Conservation (phyloP, 805 yeast genomes). For the Myxozyma geophila region DNA sequence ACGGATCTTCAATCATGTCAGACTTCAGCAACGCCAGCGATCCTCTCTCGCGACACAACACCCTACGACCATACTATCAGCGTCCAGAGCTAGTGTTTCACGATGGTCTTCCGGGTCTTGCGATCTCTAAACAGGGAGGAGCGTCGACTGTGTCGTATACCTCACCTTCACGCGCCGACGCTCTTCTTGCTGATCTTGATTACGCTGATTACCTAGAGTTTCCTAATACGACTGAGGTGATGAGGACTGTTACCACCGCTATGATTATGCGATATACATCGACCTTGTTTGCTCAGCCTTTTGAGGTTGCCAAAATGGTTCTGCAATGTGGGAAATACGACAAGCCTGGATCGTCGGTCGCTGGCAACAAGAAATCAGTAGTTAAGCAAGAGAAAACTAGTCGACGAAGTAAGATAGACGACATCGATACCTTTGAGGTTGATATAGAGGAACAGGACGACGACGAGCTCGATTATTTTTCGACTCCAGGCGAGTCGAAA, state of each 20-base stretch:
- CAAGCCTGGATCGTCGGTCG: neutral
- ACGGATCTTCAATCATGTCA: neutral
- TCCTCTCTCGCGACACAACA: constrained; percentile 1
- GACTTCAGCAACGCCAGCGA: neutral
- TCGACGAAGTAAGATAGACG: constrained; percentile 28
- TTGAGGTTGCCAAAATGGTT: constrained; percentile 77
- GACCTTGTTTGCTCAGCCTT: constrained; percentile 79
- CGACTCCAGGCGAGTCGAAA: constrained; percentile 24
- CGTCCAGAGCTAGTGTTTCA: constrained; percentile 34
- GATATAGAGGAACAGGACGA: constrained; percentile 29
- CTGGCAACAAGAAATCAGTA: constrained; percentile 18
- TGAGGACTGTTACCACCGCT: constrained; percentile 28
- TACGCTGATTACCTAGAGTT: constrained; percentile 37
- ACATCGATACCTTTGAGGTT: constrained; percentile 27
- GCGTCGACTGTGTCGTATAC: constrained; percentile 1
- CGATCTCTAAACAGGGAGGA: constrained; percentile 9
- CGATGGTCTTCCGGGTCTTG: constrained; percentile 31
- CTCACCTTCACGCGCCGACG: constrained; percentile 18
- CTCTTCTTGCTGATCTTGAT: constrained; percentile 34
- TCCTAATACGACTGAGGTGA: constrained; percentile 28
- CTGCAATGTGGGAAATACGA: constrained; percentile 72
- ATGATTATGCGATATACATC: constrained; percentile 66
- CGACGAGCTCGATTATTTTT: constrained; percentile 36
- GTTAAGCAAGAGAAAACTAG: constrained; percentile 33
- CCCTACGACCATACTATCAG: constrained; percentile 33